These are phyloP conservation scores for Trypethelium eluteriae DNA, from an alignment of 495 filamentous ascomycete species.

Conservation along the genomic window DNA sequence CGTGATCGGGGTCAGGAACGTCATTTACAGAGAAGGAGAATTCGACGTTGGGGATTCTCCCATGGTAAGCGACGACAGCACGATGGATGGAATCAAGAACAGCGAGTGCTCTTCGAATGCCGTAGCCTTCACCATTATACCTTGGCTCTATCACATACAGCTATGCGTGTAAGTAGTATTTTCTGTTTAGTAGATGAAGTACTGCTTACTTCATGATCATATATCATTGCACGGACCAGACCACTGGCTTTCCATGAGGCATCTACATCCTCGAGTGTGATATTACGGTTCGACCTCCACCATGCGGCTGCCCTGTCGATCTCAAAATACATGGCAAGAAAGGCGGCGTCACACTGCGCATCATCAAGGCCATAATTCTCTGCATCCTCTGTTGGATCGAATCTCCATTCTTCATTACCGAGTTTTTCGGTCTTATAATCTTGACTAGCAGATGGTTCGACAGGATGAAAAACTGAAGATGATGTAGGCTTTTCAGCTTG, in stretches of 20 bases:
- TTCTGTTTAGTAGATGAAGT: not conserved
- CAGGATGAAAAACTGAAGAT: not conserved
- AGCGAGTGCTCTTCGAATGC: conserved; percentile 20
- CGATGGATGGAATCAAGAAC: conserved; percentile 24
- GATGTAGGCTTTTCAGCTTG: not conserved
- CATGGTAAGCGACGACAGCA: conserved; percentile 17
- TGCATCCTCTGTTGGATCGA: conserved; percentile 16
- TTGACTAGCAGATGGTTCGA: not conserved
- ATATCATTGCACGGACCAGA: conserved; percentile 24
- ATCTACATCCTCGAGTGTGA: conserved; percentile 23
- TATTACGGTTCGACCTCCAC: conserved; percentile 16
- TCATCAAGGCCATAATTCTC: conserved; percentile 22
- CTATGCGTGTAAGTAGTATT: conserved; percentile 11
- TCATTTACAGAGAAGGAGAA: conserved; percentile 28
- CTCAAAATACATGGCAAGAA: conserved; percentile 24
- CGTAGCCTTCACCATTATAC: not conserved
- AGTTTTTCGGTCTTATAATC: not conserved
- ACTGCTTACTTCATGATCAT: conserved; percentile 13
- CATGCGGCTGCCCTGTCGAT: conserved; percentile 24
- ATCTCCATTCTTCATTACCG: conserved; percentile 18
- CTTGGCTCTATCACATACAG: conserved; percentile 25
- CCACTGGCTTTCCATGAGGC: conserved; percentile 19
- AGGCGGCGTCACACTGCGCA: conserved; percentile 24
- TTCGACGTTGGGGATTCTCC: conserved; percentile 27
- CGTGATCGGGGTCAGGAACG: conserved; percentile 12